Evolutionary conservation across 176 grass and related monocot genomes (phyloP), one percentile per base, ranked within the genome.

Genomic region (Eleusine coracana): DNA sequence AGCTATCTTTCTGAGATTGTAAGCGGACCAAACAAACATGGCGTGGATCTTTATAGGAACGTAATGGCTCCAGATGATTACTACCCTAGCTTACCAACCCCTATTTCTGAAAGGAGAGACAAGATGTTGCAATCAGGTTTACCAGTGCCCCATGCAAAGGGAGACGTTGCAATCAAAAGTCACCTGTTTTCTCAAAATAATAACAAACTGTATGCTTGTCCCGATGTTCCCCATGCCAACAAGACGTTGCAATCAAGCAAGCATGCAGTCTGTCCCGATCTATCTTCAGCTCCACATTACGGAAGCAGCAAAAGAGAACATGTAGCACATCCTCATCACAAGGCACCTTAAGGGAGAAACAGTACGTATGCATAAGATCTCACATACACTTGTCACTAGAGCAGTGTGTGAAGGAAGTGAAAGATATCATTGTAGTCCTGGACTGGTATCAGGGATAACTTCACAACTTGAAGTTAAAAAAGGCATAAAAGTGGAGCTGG

Each of bases 321-420:
- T 2, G 17, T 37, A 44, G 46, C 77, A 80, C 20, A 66, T 31
- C 68, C 41, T 46, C 66, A 54, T 66, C 60, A 82, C 62, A 86
- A 76, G 21, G n/a, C 18, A 17, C 51, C 70, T 62, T 10, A 68
- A 80, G 36, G 41, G 25, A 67, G 7, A 71, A 59, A 61, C 58
- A 74, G 1, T 34, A 44, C 6, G 1, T 34, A 44, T 4, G 9
- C 56, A 58, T 73, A 70, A 77, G 37, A 27, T 60, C 65, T 78
- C 29, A n/a, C 45, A 72, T 56, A 42, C 16, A 58, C 20, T 44
- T 66, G 25, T 46, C 64, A 21, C 37, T 56, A 70, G 55, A 63
- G 78, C 40, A 60, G 38, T 40, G 85, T 75, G 28, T 45, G 40
- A 39, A 72, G 74, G 6, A 61, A 77, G 14, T 63, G 58, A 49